These are phyloP conservation scores for Paratinospora sagittata DNA, from an alignment of 164 flowering plant genomes.

Conservation along the genomic window DNA sequence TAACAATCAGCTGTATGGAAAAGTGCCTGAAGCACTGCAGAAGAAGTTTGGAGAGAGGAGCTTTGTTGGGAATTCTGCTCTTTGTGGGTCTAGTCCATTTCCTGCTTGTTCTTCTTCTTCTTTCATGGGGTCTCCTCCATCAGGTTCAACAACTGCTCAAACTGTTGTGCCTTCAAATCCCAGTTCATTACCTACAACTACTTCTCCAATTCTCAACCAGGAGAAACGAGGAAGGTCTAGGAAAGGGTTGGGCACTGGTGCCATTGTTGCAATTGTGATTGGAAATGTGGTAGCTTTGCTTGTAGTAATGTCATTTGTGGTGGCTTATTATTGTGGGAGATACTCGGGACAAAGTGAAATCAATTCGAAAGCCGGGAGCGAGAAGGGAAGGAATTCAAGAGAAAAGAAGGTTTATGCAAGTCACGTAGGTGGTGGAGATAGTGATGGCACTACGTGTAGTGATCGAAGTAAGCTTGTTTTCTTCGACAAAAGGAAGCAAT, in stretches of 20 bases:
- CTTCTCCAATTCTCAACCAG: conserved; percentile 5
- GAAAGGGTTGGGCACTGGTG: conserved; percentile 48
- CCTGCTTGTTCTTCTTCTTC: conserved; percentile 45
- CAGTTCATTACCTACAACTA: conserved; percentile 47
- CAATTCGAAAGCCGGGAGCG: conserved; percentile 35
- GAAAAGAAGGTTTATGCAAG: conserved; percentile 51
- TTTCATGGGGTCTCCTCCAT: conserved; percentile 17
- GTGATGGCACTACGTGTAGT: conserved; percentile 54
- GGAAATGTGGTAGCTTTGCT: conserved; percentile 50
- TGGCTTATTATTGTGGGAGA: conserved; percentile 54
- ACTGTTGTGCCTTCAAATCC: conserved; percentile 69
- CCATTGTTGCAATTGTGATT: conserved; percentile 62
- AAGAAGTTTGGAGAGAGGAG: conserved; percentile 39
- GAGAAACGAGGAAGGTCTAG: conserved; percentile 12
- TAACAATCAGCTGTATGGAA: conserved; percentile 65
- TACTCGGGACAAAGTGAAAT: conserved; percentile 20
- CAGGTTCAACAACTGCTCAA: conserved; percentile 26
- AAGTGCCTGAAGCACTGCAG: conserved; percentile 35
- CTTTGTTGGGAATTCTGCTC: conserved; percentile 64
- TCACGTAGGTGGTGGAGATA: conserved; percentile 44
- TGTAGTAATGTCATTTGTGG: conserved; percentile 44
- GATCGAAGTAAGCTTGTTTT: conserved; percentile 84
- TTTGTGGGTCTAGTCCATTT: conserved; percentile 60
- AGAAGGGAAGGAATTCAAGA: conserved; percentile 38
- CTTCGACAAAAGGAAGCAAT: conserved; percentile 63